Evolutionary conservation across 2,329 filamentous ascomycete genomes (phyloP), one percentile per base, ranked within the genome.

Genomic region (Microcyclospora tardicrescens): DNA sequence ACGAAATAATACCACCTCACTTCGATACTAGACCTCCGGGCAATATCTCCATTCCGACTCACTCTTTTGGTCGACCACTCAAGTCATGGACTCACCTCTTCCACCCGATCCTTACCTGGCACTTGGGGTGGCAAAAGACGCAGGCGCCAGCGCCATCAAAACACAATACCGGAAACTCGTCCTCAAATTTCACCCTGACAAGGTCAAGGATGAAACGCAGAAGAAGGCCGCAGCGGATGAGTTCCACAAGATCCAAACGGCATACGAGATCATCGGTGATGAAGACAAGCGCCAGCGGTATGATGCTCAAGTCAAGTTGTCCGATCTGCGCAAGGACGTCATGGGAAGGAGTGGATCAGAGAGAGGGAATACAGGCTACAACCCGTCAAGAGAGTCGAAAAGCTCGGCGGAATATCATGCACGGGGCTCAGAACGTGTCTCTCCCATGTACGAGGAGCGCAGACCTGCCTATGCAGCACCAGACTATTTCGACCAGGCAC

Each of bases 221-320:
- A 93, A 91, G 62, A 75, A 77, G 42, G 67, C 76, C 51, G 93
- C 87, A 60, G 77, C 83, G 51, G 79, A 85, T 51, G 80, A 93
- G 61, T 98, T 96, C 55, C 86, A 95, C 62, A 79, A 77, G 58
- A 84, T 96, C 28, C 87, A 95, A 60, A 77, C 87, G 52, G 87
- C 91, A 36, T 98, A 94, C 62, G 91, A 96, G 62, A 69, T 91
- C 24, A 74, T 98, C 43, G 83, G 77, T 54, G 80, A 95, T 56
- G 81, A 89, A 19, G 69, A 66, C 6, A 76, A 79, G 56, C 71
- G 84, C 43, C 62, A 67, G 42, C 77, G 78, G 49, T 94, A 95
- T 60, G 85, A 96, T 61, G 77, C 85, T 37, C 73, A 79, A 56
- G 68, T 81, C 44, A 76, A 71, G 52, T 61, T 87, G 45, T 75